Conservation (phyloP, 2,329 filamentous ascomycete species). For the Remersonia thermophila region DNA sequence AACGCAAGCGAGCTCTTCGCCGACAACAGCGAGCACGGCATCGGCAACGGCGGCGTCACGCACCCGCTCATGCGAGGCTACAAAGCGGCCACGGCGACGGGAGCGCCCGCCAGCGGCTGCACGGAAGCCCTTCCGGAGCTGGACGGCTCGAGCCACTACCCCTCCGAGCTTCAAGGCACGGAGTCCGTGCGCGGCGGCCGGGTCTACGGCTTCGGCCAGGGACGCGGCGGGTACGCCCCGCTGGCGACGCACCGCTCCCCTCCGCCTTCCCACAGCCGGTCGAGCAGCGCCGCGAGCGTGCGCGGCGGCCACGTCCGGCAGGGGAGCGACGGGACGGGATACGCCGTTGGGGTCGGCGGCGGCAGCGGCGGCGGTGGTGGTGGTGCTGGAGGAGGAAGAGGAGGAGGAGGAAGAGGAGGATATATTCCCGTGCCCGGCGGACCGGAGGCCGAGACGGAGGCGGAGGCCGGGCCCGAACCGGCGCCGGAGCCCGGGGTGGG, state of each 20-base stretch:
- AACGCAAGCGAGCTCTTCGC: conserved; percentile 30
- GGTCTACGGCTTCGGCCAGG: too few species aligned
- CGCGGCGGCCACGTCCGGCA: conserved; percentile 18
- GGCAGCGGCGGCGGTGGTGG: background rate
- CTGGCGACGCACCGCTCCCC: too few species aligned
- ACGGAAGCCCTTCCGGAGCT: conserved; percentile 23
- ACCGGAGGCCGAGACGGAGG: too few species aligned
- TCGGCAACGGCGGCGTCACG: too few species aligned
- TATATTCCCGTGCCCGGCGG: too few species aligned
- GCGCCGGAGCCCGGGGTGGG: conserved; percentile 7
- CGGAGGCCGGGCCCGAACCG: conserved; percentile 16
- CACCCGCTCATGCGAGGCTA: too few species aligned
- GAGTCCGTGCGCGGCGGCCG: background rate
- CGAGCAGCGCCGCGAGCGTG: conserved; percentile 20
- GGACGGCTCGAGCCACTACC: conserved; percentile 4
- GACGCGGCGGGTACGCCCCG: too few species aligned
- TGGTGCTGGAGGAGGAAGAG: background rate
- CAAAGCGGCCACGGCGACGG: too few species aligned
- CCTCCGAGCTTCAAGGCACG: background rate
- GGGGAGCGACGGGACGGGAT: conserved; percentile 17
- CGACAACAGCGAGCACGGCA: conserved; percentile 22
- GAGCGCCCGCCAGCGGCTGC: too few species aligned
- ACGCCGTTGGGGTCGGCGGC: too few species aligned
- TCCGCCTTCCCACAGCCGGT: conserved; percentile 19
- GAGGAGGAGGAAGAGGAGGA: conserved; percentile 1